A percentile compares a stretch with the other conserved stretches of the same genome.
Conservation (phyloP, 768 basidiomycete species). For the Obba rivulosa region DNA sequence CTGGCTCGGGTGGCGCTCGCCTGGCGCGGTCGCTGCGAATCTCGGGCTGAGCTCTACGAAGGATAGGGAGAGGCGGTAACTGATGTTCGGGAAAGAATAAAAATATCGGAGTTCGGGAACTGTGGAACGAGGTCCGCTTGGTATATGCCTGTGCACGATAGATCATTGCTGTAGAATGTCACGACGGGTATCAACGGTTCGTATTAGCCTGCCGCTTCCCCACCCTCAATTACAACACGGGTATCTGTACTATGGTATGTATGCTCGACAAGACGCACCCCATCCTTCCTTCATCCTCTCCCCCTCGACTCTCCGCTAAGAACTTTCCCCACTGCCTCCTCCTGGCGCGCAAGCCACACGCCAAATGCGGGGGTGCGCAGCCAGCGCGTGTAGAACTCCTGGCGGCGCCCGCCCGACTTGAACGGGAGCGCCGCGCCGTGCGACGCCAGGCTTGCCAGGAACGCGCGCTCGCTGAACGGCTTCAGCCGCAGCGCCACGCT, state of each 20-base stretch:
- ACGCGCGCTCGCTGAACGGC: conserved; percentile 63
- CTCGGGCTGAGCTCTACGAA: conserved; percentile 6
- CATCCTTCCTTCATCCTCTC: neutral
- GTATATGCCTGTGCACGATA: neutral
- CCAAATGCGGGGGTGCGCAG: conserved; percentile 73
- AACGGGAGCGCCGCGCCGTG: conserved; percentile 74
- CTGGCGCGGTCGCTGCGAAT: conserved; percentile 7
- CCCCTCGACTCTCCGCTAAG: conserved; percentile 25
- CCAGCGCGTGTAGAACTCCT: conserved; percentile 76
- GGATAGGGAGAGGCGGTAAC: conserved; percentile 1
- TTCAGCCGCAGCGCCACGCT: conserved; percentile 40
- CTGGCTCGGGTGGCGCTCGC: conserved; percentile 35
- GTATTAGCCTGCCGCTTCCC: neutral
- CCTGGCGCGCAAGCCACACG: conserved; percentile 73
- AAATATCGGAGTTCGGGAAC: neutral
- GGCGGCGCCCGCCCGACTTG: conserved; percentile 55
- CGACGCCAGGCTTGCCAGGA: conserved; percentile 67
- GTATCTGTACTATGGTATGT: too few species aligned
- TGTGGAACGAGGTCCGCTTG: neutral
- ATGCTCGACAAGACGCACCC: neutral
- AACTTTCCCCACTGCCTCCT: conserved; percentile 59
- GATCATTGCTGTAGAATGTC: neutral
- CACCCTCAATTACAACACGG: neutral
- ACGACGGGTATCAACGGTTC: neutral
- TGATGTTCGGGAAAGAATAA: neutral